Percentiles rank a stretch among this genome's conserved stretches.
phyloP scores from a whole-genome alignment of 2,329 filamentous ascomycete genomes.

The Capronia americana region DNA sequence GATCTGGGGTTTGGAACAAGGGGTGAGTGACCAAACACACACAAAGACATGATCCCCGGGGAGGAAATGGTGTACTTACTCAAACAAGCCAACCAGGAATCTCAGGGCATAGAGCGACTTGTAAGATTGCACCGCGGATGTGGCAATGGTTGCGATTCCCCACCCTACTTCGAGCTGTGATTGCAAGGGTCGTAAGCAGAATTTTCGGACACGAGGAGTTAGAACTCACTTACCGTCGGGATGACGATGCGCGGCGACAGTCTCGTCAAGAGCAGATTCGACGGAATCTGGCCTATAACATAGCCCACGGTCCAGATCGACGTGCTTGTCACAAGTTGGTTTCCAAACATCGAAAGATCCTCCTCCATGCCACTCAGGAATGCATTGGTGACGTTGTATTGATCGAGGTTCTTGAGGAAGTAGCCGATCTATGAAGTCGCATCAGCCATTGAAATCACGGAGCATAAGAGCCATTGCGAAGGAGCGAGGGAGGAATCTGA shows the following conservation, averaged over 20 bases:
- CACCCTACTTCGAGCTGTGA: conserved; percentile 62
- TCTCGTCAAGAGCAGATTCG: conserved; percentile 55
- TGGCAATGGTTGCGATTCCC: conserved; percentile 63
- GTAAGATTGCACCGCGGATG: conserved; percentile 53
- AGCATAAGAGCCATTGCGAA: conserved; percentile 10
- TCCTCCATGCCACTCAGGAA: conserved; percentile 58
- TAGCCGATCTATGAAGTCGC: conserved; percentile 15
- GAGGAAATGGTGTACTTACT: conserved; percentile 14
- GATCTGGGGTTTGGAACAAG: conserved; percentile 16
- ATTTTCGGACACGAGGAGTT: conserved; percentile 38
- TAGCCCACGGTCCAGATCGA: conserved; percentile 61
- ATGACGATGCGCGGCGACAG: conserved; percentile 24
- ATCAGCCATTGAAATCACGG: conserved; percentile 1
- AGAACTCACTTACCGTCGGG: conserved; percentile 19
- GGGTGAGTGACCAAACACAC: conserved; percentile 8
- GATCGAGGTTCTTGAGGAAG: conserved; percentile 31
- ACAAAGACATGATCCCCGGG: not conserved
- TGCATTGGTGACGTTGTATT: conserved; percentile 33
- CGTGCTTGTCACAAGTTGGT: conserved; percentile 56
- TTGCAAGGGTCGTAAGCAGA: conserved; percentile 55
- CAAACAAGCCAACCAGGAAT: conserved; percentile 28
- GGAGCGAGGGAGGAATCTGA: conserved; percentile 37
- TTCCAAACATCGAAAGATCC: conserved; percentile 58
- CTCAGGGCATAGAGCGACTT: conserved; percentile 39
- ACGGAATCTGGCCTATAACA: conserved; percentile 60